Evolutionary conservation across 306 rosid genomes (phyloP), one percentile per base, ranked within the genome.

Genomic region (Alnus glutinosa): DNA sequence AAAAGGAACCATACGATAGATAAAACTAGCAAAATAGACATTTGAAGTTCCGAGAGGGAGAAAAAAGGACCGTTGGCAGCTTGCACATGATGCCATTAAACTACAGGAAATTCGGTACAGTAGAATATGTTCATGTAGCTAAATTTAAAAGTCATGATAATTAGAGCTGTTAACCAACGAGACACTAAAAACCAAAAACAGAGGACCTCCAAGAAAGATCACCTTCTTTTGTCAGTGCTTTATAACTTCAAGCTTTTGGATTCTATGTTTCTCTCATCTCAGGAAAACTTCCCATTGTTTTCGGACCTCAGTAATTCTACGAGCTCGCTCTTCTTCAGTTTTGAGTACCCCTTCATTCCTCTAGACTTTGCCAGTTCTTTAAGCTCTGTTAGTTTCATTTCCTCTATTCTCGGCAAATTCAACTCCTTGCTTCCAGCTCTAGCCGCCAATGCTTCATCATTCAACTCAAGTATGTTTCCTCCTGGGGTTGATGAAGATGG

Each of bases 271-370:
- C n/a, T 50, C 32, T 16, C 15, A 6, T 75, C 7, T 1, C 57
- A 39, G 44, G 48, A 51, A 50, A 68, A 15, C 42, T 54, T 14
- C 5, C 8, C 5, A 19, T n/a, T 36, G 58, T 36, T 44, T 34
- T 75, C 78, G 36, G 87, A 71, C 37, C 59, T 47, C 36, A 88
- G 78, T 37, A 86, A 23, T 73, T 78, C 55, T 23, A 87, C 37
- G 1, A 91, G 93, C 77, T 89, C 90, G 16, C 42, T 78, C 73
- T 89, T 91, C 85, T 81, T 91, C 18, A 89, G 82, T 75, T 88
- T 91, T 1, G 92, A 88, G 87, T 91, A 89, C 51, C 96, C 89
- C 86, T 59, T 85, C 1, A 89, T 54, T 75, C 88, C 89, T 77
- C 89, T 86, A 68, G 88, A 83, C 82, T 89, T 89, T 51, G 89